Base-by-base conservation (phyloP, 192 early-diverging fungal species). In the Linnemannia schmuckeri region DNA sequence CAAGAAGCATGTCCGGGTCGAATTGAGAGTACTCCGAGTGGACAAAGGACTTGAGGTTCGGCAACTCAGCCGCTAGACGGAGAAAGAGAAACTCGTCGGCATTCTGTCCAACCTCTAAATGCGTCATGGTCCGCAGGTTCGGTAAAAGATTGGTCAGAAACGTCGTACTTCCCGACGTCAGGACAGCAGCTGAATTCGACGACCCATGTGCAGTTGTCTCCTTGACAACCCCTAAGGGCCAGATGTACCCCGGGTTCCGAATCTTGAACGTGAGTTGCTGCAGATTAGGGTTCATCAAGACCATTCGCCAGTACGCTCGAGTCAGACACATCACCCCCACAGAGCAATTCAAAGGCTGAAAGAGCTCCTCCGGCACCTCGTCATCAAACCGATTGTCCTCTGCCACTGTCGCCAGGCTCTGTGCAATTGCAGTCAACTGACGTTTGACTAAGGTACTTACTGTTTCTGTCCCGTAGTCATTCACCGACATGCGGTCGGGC, bases 1-100 rank as follows among this genome's bases (percentile, higher is more conserved):
- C 27, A 8, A 63, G 7, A 7, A 33, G 27, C 12, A 10, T 13
- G 27, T 30, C 61, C 8, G 61, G 27, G 61, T 33, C 61, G 61
- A 63, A 63, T 27, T 63, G 61, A 8, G 61, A 63, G 61, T 63
- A 63, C 61, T 63, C 61, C 27, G 61, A 63, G 61, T 63, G 61
- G 24, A 63, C 27, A 33, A 63, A 63, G 61, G n/a, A 30, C 1
- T 33, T 63, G 1, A 63, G 61, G 61, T 33, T 63, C 22, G 61
- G 61, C 9, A 63, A 30, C 27, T 7, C 10, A 10, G 61, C 33
- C 61, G 10, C 27, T 8, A 63, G 24, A 30, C 22, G 61, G 9
- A 27, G 27, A 63, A 63, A 63, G 10, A 63, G 61, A 27, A 63
- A 63, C 27, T 63, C 61, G 61, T 63, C 61, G 10, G 61, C 61